A percentile compares a stretch with the other conserved stretches of the same genome.
Evolutionary conservation across 2,329 filamentous ascomycete species (phyloP).

Genomic region (Colletotrichum destructivum): DNA sequence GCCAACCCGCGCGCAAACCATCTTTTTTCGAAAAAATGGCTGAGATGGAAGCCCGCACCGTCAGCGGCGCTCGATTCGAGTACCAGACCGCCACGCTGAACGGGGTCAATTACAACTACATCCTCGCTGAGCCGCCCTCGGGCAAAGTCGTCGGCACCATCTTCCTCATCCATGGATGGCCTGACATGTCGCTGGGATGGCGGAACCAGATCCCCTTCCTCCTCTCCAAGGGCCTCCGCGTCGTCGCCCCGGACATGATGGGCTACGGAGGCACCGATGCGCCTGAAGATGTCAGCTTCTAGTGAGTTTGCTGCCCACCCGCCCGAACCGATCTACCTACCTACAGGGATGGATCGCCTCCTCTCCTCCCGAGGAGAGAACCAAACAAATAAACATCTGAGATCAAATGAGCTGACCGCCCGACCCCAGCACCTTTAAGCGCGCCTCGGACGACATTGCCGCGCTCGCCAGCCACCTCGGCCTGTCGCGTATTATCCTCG

Average conservation of each 20-base stretch:
- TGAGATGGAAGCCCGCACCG: conserved; percentile 2
- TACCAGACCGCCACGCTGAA: conserved; percentile 34
- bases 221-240: conserved; percentile 75
- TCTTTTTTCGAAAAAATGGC: neutral
- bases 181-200: conserved; percentile 83
- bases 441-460: conserved; percentile 79
- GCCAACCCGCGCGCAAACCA: neutral
- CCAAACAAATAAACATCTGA: too few species aligned
- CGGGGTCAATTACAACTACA: conserved; percentile 75
- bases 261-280: conserved; percentile 82
- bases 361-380: too few species aligned
- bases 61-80: conserved; percentile 6
- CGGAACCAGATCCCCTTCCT: conserved; percentile 84
- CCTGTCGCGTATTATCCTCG: conserved; percentile 74
- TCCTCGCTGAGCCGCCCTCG: conserved; percentile 61
- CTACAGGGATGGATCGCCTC: too few species aligned
- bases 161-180: conserved; percentile 76
- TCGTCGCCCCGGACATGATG: conserved; percentile 83
- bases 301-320: conserved; percentile 9
- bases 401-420: conserved; percentile 51
- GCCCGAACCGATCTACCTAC: too few species aligned
- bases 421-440: conserved; percentile 75
- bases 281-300: conserved; percentile 56
- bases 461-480: conserved; percentile 71
- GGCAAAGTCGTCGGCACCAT: conserved; percentile 56